Base-by-base conservation (phyloP, 768 basidiomycete species). In the Trichaptum fuscoviolaceum region DNA sequence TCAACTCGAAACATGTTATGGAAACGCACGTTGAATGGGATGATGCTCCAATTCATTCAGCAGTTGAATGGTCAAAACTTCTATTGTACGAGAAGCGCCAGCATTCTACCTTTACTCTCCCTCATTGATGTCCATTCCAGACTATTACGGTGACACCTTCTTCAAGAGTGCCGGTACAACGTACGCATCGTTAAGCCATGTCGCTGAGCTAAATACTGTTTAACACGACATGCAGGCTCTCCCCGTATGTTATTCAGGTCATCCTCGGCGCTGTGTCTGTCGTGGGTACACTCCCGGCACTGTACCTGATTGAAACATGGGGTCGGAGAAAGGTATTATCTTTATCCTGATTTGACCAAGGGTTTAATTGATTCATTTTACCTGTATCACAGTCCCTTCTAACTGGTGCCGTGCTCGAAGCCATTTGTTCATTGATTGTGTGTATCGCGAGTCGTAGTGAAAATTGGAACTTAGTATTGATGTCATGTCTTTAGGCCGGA, bases 1-100 rank as follows among this genome's bases (percentile, higher is more conserved):
- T 87, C 88, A 0, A 80, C 82, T 4, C 76, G 85, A 58, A 89
- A 91, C 69, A 77, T 81, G 71, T 75, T 92, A 58, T 91, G 89
- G 85, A 88, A 87, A 75, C 82, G 91, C 64, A 92, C 90, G 17
- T 73, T 80, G 35, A 92, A 91, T 67, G 90, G 91, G n/a, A 90
- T 91, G 87, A 90, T 91, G 87, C 75, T 91, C 58, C 90, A 91
- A 69, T 91, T 92, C 72, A 85, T 93, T 64, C 90, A 92, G 69
- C 90, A 92, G 70, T 75, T 92, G 34, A 90, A 92, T 66, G 90
- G 90, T 17, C 90, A 93, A 75, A 92, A 90, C 73, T 91, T 91
- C 76, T 90, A 89, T 75, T 90, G 89, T 89, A 68, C 68, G 85
- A 75, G 7, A 61, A 61, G 23, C 25, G 9, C 9, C 57, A 26